Evolutionary conservation across 176 grass and related monocot species (phyloP).

Genomic region (Aegilops bicornis): DNA sequence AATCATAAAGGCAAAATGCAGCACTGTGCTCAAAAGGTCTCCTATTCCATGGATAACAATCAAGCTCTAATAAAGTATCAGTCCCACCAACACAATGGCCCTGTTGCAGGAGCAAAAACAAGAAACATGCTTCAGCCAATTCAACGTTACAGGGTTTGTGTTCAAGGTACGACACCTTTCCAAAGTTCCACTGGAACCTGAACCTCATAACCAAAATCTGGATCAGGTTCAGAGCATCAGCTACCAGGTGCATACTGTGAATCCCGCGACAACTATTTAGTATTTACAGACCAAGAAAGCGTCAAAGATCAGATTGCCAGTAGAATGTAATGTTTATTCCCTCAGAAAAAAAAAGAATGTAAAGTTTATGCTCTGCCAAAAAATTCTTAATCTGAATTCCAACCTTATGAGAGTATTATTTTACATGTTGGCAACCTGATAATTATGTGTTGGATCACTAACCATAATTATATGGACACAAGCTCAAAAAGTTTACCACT

Average conservation of each 20-base stretch:
- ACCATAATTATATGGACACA: too few relatives aligned
- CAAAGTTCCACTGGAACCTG: background rate
- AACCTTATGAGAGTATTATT: too few relatives aligned
- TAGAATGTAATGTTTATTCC: too few relatives aligned
- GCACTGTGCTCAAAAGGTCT: background rate
- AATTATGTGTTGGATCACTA: too few relatives aligned
- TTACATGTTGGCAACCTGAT: too few relatives aligned
- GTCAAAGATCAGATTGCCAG: too few relatives aligned
- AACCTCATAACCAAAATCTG: background rate
- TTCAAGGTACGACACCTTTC: background rate
- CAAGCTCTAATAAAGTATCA: slow-evolving; percentile 21
- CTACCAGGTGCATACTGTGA: background rate
- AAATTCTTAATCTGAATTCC: too few relatives aligned
- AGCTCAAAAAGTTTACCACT: too few relatives aligned
- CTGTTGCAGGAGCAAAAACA: background rate
- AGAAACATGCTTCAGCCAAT: background rate
- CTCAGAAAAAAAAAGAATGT: too few relatives aligned
- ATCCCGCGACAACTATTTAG: background rate
- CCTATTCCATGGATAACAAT: background rate
- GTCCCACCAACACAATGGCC: background rate
- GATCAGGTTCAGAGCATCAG: background rate
- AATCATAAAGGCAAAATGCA: background rate
- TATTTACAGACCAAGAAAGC: background rate
- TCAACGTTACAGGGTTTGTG: background rate
- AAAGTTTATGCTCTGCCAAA: too few relatives aligned